Evolutionary conservation across 345 rosid species (phyloP), one percentile per base, ranked within the genome.

Genomic region (Anacardium occidentale): DNA sequence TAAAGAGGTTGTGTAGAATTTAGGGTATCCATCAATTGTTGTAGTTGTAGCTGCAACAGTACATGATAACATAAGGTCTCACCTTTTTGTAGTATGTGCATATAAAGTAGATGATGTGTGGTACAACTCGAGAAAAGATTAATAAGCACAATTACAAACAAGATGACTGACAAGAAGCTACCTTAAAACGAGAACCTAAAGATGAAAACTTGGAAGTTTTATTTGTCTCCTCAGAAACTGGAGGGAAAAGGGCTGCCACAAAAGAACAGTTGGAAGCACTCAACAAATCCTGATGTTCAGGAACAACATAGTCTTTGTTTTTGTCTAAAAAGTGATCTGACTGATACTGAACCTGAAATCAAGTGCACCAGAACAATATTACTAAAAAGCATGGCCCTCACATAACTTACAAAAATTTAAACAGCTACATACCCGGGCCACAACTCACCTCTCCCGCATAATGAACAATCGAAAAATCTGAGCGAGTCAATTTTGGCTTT

Each of bases 221-320:
- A 81, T 81, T 67, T 44, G 84, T 77, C 80, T 90, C 98, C 79
- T 85, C 96, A 52, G 85, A 59, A 75, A 82, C 75, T 21, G 82
- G 79, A 67, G 94, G 95, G 71, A 94, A 94, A 44, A 94, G 97
- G 70, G 81, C 81, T 40, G 85, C 74, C 73, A 90, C 80, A 78
- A 94, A 94, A 74, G 88, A 82, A 73, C 98, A 94, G 51, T 71
- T 83, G 45, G 97, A 94, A 80, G 92, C 80, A 79, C 90, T 80
- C 87, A 94, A 85, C 93, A 91, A 76, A 75, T 88, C 91, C 76
- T 87, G 98, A 85, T 94, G 97, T 85, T 94, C 98, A 55, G 97
- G 85, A 75, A 94, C 94, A 74, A 89, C 85, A 74, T 94, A 89
- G 83, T 94, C 97, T 85, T 94, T 94, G 85, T 94, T 94, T 83